These are phyloP conservation scores for Aschersonia sp. DNA, from an alignment of 2,329 filamentous ascomycete genomes.

Conservation along the genomic window DNA sequence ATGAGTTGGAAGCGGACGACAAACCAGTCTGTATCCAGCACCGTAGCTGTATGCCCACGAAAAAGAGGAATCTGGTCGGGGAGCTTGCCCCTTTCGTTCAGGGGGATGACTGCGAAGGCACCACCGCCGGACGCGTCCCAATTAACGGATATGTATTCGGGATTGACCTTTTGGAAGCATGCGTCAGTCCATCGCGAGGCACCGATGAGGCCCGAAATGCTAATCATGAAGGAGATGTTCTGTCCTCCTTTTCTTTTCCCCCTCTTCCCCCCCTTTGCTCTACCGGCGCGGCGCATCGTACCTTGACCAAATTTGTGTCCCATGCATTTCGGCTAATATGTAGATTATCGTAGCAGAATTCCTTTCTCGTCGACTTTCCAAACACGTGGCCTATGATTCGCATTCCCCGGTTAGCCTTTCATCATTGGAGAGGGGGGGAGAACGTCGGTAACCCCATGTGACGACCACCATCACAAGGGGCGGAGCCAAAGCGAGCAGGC, in stretches of 20 bases:
- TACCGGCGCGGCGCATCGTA: constrained; percentile 23
- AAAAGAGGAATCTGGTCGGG: constrained; percentile 92
- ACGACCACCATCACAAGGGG: background rate
- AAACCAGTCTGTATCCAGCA: constrained; percentile 94
- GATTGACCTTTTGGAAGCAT: constrained; percentile 55
- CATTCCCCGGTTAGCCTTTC: background rate
- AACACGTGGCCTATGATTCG: constrained; percentile 74
- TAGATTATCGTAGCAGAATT: constrained; percentile 97
- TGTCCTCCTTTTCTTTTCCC: background rate
- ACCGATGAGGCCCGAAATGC: background rate
- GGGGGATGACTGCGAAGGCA: constrained; percentile 88
- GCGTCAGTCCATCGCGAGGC: constrained; percentile 5
- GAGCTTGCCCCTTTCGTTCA: constrained; percentile 76
- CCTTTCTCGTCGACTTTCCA: constrained; percentile 87
- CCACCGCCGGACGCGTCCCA: constrained; percentile 95
- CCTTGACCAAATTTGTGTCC: constrained; percentile 98
- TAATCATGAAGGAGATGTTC: too few relatives aligned
- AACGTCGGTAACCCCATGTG: too few relatives aligned
- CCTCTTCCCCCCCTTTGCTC: background rate
- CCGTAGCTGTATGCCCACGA: constrained; percentile 86
- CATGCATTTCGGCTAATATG: constrained; percentile 96
- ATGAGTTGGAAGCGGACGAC: background rate
- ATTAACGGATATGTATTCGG: constrained; percentile 91
- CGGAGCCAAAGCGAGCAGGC: too few relatives aligned
- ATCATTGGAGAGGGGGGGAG: background rate